Percentiles rank a stretch among this genome's conserved stretches.
Conservation (phyloP, 2,329 filamentous ascomycete species). For the Aspergillus phoenicis region DNA sequence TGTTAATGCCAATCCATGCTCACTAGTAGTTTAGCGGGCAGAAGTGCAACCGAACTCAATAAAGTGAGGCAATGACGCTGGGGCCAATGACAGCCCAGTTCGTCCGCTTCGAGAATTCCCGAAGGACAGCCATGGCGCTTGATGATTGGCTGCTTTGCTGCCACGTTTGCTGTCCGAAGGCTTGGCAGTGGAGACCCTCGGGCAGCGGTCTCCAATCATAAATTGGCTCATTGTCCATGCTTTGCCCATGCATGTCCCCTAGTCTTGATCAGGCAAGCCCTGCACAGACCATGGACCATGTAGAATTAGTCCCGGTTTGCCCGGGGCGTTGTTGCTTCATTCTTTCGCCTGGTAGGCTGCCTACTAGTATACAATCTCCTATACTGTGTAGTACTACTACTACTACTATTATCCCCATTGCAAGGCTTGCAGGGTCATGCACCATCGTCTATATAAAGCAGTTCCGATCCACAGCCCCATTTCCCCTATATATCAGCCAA, state of each 20-base stretch:
- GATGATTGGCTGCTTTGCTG: constrained; percentile 21
- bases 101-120: constrained; percentile 27
- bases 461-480: no score
- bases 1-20: no score
- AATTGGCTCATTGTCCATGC: not conserved
- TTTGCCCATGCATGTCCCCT: no score
- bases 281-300: not conserved
- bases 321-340: no score
- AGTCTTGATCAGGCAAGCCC: not conserved
- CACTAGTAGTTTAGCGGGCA: not conserved
- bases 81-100: constrained; percentile 24
- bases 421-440: not conserved
- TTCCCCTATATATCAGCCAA: no score
- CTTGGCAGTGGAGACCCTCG: not conserved
- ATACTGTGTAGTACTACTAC: no score
- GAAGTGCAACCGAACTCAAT: not conserved
- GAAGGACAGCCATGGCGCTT: constrained; percentile 17
- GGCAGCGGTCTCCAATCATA: not conserved
- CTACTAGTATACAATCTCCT: no score
- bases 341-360: not conserved
- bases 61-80: constrained; percentile 33
- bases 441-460: not conserved
- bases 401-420: not conserved
- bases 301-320: no score
- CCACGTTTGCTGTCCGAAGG: constrained; percentile 23